Conservation (phyloP, 2,329 filamentous ascomycete species). For the Fusarium metavorans region DNA sequence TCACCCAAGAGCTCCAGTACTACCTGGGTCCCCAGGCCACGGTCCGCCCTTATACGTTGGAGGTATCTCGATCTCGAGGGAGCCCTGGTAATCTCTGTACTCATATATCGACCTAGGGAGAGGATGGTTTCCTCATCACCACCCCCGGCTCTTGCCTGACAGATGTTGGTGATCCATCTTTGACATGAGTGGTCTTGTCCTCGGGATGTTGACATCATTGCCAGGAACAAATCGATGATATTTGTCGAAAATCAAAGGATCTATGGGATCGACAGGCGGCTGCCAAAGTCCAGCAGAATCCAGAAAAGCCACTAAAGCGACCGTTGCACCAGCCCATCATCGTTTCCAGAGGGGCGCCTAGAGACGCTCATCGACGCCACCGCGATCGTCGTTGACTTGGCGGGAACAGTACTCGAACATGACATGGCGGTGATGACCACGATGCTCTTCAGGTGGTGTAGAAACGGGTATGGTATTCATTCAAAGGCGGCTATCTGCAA, state of each 20-base stretch:
- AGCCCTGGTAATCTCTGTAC: conserved; percentile 24
- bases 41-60: conserved; percentile 67
- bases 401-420: conserved; percentile 33
- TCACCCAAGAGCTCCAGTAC: conserved; percentile 68
- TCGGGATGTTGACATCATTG: conserved; percentile 33
- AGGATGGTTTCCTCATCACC: conserved; percentile 71
- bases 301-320: conserved; percentile 65
- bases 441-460: conserved; percentile 5
- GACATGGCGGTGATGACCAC: conserved; percentile 14
- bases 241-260: conserved; percentile 69
- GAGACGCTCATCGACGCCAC: conserved; percentile 41
- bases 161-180: conserved; percentile 60
- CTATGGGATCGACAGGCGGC: conserved; percentile 68
- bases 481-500: conserved; percentile 11
- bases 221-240: conserved; percentile 73
- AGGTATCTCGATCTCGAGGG: conserved; percentile 56
- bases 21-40: conserved; percentile 70
- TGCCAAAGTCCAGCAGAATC: conserved; percentile 59
- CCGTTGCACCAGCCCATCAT: conserved; percentile 68
- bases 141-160: conserved; percentile 69
- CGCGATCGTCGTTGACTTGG: conserved; percentile 46
- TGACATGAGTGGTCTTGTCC: neutral
- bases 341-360: conserved; percentile 50
- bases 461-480: conserved; percentile 10
- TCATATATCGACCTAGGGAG: conserved; percentile 58